Evolutionary conservation across 805 yeast species (phyloP).

Genomic region (Torulaspora maleeae): DNA sequence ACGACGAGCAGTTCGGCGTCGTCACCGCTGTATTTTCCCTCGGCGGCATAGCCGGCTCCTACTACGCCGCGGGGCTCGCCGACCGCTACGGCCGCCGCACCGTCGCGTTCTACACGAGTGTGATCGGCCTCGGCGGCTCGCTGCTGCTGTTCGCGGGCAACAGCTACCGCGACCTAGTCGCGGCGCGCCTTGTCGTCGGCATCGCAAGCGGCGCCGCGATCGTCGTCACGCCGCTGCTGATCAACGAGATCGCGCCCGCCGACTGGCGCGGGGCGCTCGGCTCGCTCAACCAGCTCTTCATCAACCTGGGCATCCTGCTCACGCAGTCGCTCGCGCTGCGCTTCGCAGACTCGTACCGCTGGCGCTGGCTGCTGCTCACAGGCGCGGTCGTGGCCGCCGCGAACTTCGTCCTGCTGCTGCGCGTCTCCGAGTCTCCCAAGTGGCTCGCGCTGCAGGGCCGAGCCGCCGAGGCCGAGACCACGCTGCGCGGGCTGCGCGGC

Average conservation of each 20-base stretch:
- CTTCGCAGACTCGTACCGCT: conserved; percentile 59
- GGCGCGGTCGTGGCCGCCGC: conserved; percentile 53
- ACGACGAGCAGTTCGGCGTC: conserved; percentile 58
- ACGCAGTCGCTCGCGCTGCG: conserved; percentile 71
- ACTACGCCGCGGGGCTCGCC: conserved; percentile 66
- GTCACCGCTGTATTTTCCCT: conserved; percentile 77
- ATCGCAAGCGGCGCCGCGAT: conserved; percentile 83
- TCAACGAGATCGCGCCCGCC: conserved; percentile 75
- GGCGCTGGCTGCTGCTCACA: conserved; percentile 68
- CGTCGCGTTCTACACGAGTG: conserved; percentile 49
- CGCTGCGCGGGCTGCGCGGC: conserved; percentile 37
- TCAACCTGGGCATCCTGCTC: conserved; percentile 76
- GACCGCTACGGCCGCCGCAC: conserved; percentile 59
- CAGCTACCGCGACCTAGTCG: conserved; percentile 40
- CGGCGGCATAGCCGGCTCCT: conserved; percentile 78
- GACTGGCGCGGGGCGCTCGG: conserved; percentile 73
- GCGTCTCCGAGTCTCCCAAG: conserved; percentile 72
- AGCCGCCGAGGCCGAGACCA: conserved; percentile 40
- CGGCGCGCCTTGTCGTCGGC: conserved; percentile 78
- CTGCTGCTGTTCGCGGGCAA: conserved; percentile 50
- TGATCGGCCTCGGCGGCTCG: conserved; percentile 51
- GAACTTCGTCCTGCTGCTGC: conserved; percentile 43
- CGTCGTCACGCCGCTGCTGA: conserved; percentile 77
- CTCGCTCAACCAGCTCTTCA: conserved; percentile 80
- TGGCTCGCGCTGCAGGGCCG: conserved; percentile 51